Base-by-base conservation (phyloP, 2,329 filamentous ascomycete genomes). In the Parascedosporium putredinis region DNA sequence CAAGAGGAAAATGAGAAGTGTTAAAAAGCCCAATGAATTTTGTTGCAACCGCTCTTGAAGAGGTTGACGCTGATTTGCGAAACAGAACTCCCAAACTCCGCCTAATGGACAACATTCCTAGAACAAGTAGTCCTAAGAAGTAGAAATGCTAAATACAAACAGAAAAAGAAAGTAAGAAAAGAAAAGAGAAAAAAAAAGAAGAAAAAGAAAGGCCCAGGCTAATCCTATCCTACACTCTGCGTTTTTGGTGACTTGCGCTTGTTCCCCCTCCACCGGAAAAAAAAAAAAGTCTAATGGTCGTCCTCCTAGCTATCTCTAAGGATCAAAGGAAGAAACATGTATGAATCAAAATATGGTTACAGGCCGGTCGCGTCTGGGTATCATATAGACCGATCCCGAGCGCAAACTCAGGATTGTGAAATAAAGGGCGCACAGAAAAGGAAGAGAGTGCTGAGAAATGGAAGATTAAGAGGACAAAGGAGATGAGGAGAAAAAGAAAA, bases 401-500 rank as follows among this genome's bases (percentile, higher is more conserved):
- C 25, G 22, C 18, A 25, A 22, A n/a, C 24, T 16, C 10, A 16
- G 33, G 22, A 18, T 18, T 2, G 31, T 44, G 34, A 50, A 44
- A 24, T 12, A 50, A 38, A 14, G n/a, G 16, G 45, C 44, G 23
- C 14, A 16, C 42, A 31, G 23, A 33, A 33, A n/a, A n/a, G n/a
- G n/a, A n/a, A n/a, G n/a, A n/a, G n/a, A n/a, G n/a, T n/a, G n/a
- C n/a, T n/a, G 20, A n/a, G 33, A 31, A 34, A 23, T 33, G 18
- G 22, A 16, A 34, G 7, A n/a, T n/a, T n/a, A n/a, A n/a, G n/a
- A n/a, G n/a, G n/a, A n/a, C n/a, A n/a, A n/a, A n/a, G n/a, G n/a
- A n/a, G n/a, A 25, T 16, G 14, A 44, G 22, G 9, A 33, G 3
- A 42, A 50, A 44, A 50, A 44, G 36, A 20, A 50, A 38, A 14